Conservation (phyloP, 2,329 filamentous ascomycete genomes). For the Cladosporium colombiae region DNA sequence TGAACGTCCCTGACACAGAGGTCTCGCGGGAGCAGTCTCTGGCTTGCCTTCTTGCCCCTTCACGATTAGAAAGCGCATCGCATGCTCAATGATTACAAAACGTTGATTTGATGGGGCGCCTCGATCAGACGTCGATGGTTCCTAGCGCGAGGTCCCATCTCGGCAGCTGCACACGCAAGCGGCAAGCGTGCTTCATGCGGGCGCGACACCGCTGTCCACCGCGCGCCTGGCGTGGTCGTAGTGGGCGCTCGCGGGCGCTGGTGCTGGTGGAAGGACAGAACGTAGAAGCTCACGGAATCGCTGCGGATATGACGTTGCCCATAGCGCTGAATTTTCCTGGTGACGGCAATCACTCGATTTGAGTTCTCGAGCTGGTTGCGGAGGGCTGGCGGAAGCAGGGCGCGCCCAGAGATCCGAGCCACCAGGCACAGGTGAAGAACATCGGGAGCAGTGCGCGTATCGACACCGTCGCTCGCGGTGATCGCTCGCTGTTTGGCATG, state of each 20-base stretch:
- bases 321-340: neutral
- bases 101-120: neutral
- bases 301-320: conserved; percentile 3
- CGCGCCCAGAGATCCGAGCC: neutral
- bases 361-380: neutral
- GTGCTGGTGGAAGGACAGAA: neutral
- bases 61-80: conserved; percentile 13
- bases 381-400: neutral
- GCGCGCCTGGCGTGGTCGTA: neutral
- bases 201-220: neutral
- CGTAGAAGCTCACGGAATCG: conserved; percentile 8
- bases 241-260: neutral
- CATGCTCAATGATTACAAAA: conserved; percentile 19
- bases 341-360: neutral
- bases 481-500: neutral
- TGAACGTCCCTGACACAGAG: conserved; percentile 2
- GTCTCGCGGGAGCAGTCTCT: neutral
- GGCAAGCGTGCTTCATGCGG: conserved; percentile 3
- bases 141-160: conserved; percentile 19
- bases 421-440: neutral
- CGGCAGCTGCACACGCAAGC: conserved; percentile 10
- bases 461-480: neutral
- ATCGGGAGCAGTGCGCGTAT: neutral
- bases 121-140: conserved; percentile 6
- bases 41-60: neutral